phyloP scores from a whole-genome alignment of 2,329 filamentous ascomycete genomes.

The Penicillium olsonii region DNA sequence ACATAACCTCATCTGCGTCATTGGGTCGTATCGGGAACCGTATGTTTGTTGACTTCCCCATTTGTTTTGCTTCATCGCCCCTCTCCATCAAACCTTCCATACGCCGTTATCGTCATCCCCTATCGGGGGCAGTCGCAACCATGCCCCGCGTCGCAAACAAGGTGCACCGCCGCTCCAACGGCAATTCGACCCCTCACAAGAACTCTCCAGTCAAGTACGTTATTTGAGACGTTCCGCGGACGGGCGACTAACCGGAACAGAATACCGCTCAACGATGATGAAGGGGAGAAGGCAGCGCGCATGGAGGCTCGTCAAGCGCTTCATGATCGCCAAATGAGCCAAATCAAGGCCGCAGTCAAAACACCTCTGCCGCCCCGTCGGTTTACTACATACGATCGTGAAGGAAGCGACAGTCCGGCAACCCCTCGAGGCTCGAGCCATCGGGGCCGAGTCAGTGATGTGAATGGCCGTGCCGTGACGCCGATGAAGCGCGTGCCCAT shows the following conservation, averaged over 20 bases:
- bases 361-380: conserved; percentile 45
- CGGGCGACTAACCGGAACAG: conserved; percentile 48
- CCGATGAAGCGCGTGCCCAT: conserved; percentile 96
- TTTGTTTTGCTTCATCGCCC: conserved; percentile 24
- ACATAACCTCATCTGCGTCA: conserved; percentile 21
- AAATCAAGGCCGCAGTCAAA: conserved; percentile 74
- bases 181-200: conserved; percentile 54
- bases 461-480: conserved; percentile 73
- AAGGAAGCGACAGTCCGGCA: conserved; percentile 48
- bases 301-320: conserved; percentile 83
- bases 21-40: conserved; percentile 28
- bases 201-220: conserved; percentile 53
- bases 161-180: conserved; percentile 48
- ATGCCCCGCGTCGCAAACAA: conserved; percentile 61
- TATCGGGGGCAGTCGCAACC: conserved; percentile 30
- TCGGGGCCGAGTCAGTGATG: conserved; percentile 48
- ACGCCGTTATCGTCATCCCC: conserved; percentile 22
- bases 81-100: conserved; percentile 15
- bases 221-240: background rate
- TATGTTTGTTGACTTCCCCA: conserved; percentile 40
- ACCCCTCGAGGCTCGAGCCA: conserved; percentile 49
- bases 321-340: conserved; percentile 88
- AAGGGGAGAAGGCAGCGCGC: conserved; percentile 83
- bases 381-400: conserved; percentile 38
- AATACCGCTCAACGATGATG: conserved; percentile 95